phyloP scores from a whole-genome alignment of 768 basidiomycete species.

The Plicaturopsis crispa region DNA sequence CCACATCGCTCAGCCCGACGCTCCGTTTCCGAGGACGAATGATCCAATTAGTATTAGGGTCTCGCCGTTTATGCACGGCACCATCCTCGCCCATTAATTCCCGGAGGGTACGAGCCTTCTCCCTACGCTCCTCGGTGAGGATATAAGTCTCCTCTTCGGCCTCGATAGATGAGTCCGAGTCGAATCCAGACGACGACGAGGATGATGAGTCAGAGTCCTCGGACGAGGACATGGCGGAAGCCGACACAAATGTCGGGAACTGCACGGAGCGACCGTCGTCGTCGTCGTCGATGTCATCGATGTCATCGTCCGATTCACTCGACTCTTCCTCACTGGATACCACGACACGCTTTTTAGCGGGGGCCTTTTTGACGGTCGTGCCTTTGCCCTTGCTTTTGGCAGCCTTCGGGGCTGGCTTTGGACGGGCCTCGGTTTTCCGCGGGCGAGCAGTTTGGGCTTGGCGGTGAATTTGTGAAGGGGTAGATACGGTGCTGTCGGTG shows the following conservation, averaged over 20 bases:
- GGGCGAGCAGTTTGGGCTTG: constrained; percentile 4
- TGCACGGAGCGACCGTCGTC: constrained; percentile 26
- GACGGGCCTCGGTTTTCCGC: not conserved
- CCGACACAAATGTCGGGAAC: constrained; percentile 66
- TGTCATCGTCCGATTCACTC: constrained; percentile 20
- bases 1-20: constrained; percentile 54
- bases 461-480: not conserved
- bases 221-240: constrained; percentile 45
- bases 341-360: constrained; percentile 12
- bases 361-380: constrained; percentile 20
- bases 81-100: constrained; percentile 51
- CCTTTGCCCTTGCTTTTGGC: constrained; percentile 31
- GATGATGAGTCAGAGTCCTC: constrained; percentile 29
- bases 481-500: not conserved
- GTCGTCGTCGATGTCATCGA: constrained; percentile 21
- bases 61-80: constrained; percentile 27
- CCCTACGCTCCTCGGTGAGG: constrained; percentile 36
- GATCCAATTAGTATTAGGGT: constrained; percentile 52
- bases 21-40: constrained; percentile 65
- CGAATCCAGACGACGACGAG: constrained; percentile 27
- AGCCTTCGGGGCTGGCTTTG: constrained; percentile 18
- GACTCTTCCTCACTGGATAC: constrained; percentile 10
- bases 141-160: constrained; percentile 60
- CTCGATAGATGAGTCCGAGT: constrained; percentile 49
- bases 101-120: constrained; percentile 48